These are phyloP conservation scores for Cyberlindnera misumaiensis DNA, from an alignment of 805 yeast species.

Conservation along the genomic window DNA sequence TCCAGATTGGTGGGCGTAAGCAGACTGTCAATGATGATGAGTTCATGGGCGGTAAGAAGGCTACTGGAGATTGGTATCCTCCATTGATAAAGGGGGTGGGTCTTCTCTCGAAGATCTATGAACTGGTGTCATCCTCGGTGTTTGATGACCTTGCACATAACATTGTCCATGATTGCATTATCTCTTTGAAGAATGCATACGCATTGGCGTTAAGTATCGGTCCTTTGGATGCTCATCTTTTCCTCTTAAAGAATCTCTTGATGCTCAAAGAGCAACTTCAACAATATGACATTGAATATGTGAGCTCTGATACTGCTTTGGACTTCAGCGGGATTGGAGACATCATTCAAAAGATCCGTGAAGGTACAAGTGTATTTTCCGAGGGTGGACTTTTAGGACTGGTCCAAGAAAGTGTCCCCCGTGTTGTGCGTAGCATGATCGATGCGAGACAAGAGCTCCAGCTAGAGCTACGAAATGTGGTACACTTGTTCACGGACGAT, in stretches of 20 bases:
- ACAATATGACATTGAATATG: constrained; percentile 74
- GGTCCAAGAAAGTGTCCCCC: constrained; percentile 68
- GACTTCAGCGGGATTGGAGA: constrained; percentile 74
- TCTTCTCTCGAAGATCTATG: constrained; percentile 70
- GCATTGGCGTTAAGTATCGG: constrained; percentile 44
- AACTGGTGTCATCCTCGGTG: constrained; percentile 65
- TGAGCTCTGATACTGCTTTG: constrained; percentile 62
- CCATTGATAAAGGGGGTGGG: constrained; percentile 67
- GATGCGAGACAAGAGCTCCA: constrained; percentile 75
- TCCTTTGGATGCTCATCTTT: constrained; percentile 51
- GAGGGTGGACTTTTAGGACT: constrained; percentile 32
- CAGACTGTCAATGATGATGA: constrained; percentile 5
- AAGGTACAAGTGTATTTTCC: constrained; percentile 20
- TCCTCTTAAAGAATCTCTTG: constrained; percentile 65
- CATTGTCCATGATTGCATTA: constrained; percentile 71
- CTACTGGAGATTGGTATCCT: constrained; percentile 48
- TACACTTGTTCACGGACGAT: constrained; percentile 52
- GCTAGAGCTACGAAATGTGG: constrained; percentile 61
- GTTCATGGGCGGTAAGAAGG: constrained; percentile 1
- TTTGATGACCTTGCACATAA: constrained; percentile 89
- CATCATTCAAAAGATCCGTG: constrained; percentile 37
- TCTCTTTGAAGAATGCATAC: constrained; percentile 51
- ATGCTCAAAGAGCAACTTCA: constrained; percentile 62
- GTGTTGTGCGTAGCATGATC: constrained; percentile 71
- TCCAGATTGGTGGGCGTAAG: constrained; percentile 39